These are phyloP conservation scores for Penium margaritaceum DNA, from an alignment of 139 green algal species.

Conservation along the genomic window DNA sequence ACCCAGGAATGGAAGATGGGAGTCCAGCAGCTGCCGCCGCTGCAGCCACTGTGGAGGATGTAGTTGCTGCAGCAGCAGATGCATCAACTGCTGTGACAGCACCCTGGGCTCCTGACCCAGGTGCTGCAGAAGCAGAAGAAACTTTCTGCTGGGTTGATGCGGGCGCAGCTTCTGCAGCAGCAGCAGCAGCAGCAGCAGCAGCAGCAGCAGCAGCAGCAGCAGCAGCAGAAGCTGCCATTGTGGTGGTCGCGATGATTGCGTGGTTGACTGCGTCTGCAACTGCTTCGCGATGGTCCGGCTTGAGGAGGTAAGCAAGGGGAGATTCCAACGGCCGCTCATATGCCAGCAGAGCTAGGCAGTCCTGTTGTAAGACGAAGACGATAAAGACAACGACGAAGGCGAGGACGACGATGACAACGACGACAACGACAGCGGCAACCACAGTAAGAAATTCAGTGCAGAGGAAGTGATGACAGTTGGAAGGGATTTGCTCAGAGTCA, in stretches of 20 bases:
- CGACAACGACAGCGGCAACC: too few relatives aligned
- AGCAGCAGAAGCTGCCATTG: slow-evolving; percentile 18
- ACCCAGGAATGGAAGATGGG: not conserved
- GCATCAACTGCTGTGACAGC: not conserved
- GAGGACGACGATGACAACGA: too few relatives aligned
- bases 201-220: slow-evolving; percentile 43
- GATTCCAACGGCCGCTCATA: slow-evolving; percentile 64
- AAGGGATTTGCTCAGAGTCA: too few relatives aligned
- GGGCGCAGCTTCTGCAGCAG: not conserved
- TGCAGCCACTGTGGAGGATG: not conserved
- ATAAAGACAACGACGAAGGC: too few relatives aligned
- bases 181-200: slow-evolving; percentile 50
- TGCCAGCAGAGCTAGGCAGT: slow-evolving; percentile 68
- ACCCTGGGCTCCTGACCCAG: not conserved
- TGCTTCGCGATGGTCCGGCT: slow-evolving; percentile 54
- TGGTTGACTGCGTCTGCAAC: slow-evolving; percentile 69
- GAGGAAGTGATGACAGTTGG: too few relatives aligned
- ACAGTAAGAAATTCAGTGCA: too few relatives aligned
- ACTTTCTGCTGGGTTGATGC: not conserved
- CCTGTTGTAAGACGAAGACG: slow-evolving; percentile 41
- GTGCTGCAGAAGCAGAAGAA: not conserved
- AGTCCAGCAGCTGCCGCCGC: not conserved
- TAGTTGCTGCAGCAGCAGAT: not conserved
- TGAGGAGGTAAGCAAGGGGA: slow-evolving; percentile 57
- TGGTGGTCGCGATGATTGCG: slow-evolving; percentile 51